Conservation (phyloP, 305 asterid species). For the Solanum aculeatissimum region DNA sequence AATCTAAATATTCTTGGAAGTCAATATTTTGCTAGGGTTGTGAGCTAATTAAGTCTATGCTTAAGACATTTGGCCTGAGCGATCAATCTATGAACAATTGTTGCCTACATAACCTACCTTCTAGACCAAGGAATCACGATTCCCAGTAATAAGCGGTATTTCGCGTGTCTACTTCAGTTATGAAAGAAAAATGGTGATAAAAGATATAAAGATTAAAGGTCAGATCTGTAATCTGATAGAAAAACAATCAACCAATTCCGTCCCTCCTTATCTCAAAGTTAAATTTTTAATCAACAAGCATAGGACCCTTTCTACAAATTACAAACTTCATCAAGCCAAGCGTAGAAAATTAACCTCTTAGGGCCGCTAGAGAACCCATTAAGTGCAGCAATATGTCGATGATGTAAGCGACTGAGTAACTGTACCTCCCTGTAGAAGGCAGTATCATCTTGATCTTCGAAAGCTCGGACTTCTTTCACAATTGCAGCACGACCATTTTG, state of each 20-base stretch:
- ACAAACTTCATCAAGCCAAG: neutral
- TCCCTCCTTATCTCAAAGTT: neutral
- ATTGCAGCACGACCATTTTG: conserved; percentile 42
- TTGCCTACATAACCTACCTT: neutral
- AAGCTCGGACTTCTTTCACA: conserved; percentile 42
- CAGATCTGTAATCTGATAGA: neutral
- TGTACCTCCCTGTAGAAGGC: conserved; percentile 45
- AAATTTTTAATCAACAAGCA: neutral
- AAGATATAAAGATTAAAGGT: neutral
- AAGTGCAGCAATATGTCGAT: conserved; percentile 67
- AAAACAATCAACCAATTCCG: neutral
- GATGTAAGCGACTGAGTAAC: conserved; percentile 60
- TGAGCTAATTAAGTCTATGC: neutral
- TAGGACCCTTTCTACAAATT: neutral
- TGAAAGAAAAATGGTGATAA: neutral
- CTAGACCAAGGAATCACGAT: neutral
- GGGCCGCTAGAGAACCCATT: conserved; percentile 53
- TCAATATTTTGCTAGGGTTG: neutral
- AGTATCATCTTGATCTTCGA: conserved; percentile 34
- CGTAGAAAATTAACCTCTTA: conserved; percentile 33
- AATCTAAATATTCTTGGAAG: neutral
- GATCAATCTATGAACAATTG: neutral
- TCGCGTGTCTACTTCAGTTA: neutral
- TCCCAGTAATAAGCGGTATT: neutral
- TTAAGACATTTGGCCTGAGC: neutral